Evolutionary conservation across 208 protist species (phyloP).

Genomic region (Trypanosoma avium): DNA sequence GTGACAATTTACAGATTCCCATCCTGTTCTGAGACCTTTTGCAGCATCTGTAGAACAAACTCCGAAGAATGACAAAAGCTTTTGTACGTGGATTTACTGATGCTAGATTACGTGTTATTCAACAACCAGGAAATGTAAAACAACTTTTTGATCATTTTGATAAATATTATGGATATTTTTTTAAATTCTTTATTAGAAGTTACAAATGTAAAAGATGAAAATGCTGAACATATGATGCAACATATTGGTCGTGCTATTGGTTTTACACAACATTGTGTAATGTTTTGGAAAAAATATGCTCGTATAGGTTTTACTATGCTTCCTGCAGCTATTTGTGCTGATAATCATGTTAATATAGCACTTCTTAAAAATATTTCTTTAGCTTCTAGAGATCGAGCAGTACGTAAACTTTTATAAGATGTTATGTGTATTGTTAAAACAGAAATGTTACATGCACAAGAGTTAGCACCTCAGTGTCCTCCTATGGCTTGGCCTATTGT

Average conservation of each 20-base stretch:
- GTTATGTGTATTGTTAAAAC: constrained; percentile 85
- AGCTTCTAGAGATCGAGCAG: constrained; percentile 73
- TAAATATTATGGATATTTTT: constrained; percentile 91
- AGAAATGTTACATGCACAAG: constrained; percentile 84
- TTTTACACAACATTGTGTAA: constrained; percentile 84
- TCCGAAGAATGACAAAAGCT: constrained; percentile 80
- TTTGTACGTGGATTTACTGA: constrained; percentile 90
- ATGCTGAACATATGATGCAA: constrained; percentile 80
- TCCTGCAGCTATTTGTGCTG: constrained; percentile 84
- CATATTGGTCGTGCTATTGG: constrained; percentile 85
- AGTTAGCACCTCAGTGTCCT: constrained; percentile 52
- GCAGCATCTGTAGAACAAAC: constrained; percentile 63
- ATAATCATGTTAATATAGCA: constrained; percentile 85
- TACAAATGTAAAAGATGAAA: constrained; percentile 75
- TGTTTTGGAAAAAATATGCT: constrained; percentile 93
- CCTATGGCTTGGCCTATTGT: constrained; percentile 82
- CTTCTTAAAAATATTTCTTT: constrained; percentile 84
- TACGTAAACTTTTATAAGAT: constrained; percentile 74
- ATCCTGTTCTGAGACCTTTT: constrained; percentile 84
- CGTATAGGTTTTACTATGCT: constrained; percentile 88
- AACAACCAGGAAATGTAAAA: constrained; percentile 87
- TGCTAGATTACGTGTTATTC: constrained; percentile 73
- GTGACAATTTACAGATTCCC: constrained; percentile 86
- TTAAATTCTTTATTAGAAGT: constrained; percentile 86
- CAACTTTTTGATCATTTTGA: constrained; percentile 92